Conservation (phyloP, 2,329 filamentous ascomycete genomes). For the Clonostachys rhizophaga region DNA sequence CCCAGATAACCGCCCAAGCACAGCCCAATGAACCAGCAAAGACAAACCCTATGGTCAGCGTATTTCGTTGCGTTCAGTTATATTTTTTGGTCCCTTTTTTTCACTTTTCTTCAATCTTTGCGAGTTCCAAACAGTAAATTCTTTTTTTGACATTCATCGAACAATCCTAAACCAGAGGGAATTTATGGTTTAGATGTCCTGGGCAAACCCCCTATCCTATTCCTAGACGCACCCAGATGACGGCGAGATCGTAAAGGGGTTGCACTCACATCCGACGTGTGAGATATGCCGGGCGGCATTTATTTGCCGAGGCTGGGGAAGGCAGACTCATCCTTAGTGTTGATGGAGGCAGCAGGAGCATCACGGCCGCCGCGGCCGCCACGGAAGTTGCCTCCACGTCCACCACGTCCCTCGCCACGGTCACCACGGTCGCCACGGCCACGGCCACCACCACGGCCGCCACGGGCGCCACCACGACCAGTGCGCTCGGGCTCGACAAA, state of each 20-base stretch:
- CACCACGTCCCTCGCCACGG: slow-evolving; percentile 39
- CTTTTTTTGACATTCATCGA: no score
- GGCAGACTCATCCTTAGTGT: slow-evolving; percentile 51
- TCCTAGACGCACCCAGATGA: background rate
- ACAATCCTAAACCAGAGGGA: background rate
- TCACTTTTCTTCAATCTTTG: background rate
- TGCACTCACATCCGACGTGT: background rate
- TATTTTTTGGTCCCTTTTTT: background rate
- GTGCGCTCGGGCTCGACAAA: slow-evolving; percentile 66
- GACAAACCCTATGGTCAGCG: slow-evolving; percentile 19
- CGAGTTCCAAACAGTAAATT: background rate
- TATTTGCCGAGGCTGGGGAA: slow-evolving; percentile 59
- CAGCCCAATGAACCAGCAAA: slow-evolving; percentile 11
- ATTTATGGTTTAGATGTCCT: background rate
- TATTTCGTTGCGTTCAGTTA: slow-evolving; percentile 10
- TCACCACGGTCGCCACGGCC: slow-evolving; percentile 46
- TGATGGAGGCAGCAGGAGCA: slow-evolving; percentile 39
- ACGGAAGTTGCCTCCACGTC: slow-evolving; percentile 43
- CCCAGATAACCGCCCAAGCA: slow-evolving; percentile 5
- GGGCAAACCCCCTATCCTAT: background rate
- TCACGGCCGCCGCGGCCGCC: slow-evolving; percentile 34
- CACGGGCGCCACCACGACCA: slow-evolving; percentile 47
- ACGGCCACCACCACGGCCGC: slow-evolving; percentile 44
- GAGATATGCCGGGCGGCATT: slow-evolving; percentile 2
- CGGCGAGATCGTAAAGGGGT: background rate